phyloP scores from a whole-genome alignment of 768 basidiomycete species.

The Leccinum arenicola region DNA sequence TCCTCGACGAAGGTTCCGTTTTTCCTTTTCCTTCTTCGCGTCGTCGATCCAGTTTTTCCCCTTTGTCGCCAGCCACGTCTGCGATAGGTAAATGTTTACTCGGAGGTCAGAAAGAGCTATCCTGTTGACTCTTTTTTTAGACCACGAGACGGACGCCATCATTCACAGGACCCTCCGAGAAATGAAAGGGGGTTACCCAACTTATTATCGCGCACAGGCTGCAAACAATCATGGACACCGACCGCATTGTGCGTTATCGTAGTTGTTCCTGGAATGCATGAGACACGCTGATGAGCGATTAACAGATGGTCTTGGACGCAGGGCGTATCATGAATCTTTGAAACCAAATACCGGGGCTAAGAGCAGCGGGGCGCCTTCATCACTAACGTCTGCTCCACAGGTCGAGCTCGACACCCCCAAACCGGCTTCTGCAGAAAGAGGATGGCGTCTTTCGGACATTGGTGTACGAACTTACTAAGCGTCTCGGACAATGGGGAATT shows the following conservation, averaged over 20 bases:
- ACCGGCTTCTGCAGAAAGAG: constrained; percentile 1
- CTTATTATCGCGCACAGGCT: constrained; percentile 11
- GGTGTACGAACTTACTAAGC: not conserved
- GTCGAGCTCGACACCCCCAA: constrained; percentile 5
- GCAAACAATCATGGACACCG: constrained; percentile 8
- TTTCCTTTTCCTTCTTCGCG: too few species aligned
- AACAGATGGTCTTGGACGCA: constrained; percentile 10
- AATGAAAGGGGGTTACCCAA: constrained; percentile 3
- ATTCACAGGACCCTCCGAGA: constrained; percentile 9
- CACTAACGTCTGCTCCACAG: not conserved
- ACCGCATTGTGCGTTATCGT: constrained; percentile 6
- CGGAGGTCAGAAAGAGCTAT: too few species aligned
- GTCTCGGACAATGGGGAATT: too few species aligned
- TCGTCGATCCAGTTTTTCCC: not conserved
- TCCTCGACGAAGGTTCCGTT: constrained; percentile 41
- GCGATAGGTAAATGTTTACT: constrained; percentile 5
- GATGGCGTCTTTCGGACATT: not conserved
- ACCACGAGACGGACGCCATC: constrained; percentile 5
- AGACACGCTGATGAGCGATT: not conserved
- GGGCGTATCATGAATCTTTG: constrained; percentile 4
- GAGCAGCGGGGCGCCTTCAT: not conserved
- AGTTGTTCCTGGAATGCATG: not conserved
- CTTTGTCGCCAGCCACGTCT: constrained; percentile 2
- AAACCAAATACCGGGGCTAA: not conserved
- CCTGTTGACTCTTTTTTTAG: not conserved